A percentile compares a stretch with the other conserved stretches of the same genome.
These are phyloP conservation scores for Microdochium paspali DNA, from an alignment of 2,329 filamentous ascomycete genomes.

Conservation along the genomic window DNA sequence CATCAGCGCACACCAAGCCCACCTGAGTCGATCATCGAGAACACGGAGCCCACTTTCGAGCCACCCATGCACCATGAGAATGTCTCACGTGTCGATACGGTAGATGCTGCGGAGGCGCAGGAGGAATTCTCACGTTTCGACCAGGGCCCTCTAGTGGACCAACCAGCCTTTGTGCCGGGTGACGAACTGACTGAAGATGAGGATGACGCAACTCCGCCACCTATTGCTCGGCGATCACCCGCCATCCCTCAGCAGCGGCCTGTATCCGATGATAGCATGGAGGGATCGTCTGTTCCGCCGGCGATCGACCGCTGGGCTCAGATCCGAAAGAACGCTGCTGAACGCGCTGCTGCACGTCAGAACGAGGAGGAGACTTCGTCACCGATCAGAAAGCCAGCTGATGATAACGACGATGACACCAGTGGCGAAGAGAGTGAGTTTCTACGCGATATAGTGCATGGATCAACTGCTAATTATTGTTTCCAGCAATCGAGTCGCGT, in stretches of 20 bases:
- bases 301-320: slow-evolving; percentile 83
- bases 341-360: slow-evolving; percentile 55
- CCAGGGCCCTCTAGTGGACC: slow-evolving; percentile 79
- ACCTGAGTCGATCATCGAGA: slow-evolving; percentile 9
- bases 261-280: neutral
- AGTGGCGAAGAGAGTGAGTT: slow-evolving; percentile 63
- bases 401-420: slow-evolving; percentile 69
- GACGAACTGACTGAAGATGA: slow-evolving; percentile 37
- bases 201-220: slow-evolving; percentile 39
- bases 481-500: slow-evolving; percentile 83
- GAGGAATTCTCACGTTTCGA: slow-evolving; percentile 63
- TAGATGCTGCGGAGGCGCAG: slow-evolving; percentile 48
- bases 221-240: slow-evolving; percentile 33
- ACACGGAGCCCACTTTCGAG: slow-evolving; percentile 29
- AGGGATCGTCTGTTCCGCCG: neutral
- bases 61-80: slow-evolving; percentile 34
- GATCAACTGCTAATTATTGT: slow-evolving; percentile 6
- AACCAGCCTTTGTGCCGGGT: slow-evolving; percentile 71
- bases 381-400: slow-evolving; percentile 45
- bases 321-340: slow-evolving; percentile 88
- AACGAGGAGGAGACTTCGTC: slow-evolving; percentile 56
- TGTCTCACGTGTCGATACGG: slow-evolving; percentile 50
- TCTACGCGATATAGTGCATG: neutral
- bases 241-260: slow-evolving; percentile 6
- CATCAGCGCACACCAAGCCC: slow-evolving; percentile 17